Conservation (phyloP, 2,329 filamentous ascomycete genomes). For the Onygena corvina region DNA sequence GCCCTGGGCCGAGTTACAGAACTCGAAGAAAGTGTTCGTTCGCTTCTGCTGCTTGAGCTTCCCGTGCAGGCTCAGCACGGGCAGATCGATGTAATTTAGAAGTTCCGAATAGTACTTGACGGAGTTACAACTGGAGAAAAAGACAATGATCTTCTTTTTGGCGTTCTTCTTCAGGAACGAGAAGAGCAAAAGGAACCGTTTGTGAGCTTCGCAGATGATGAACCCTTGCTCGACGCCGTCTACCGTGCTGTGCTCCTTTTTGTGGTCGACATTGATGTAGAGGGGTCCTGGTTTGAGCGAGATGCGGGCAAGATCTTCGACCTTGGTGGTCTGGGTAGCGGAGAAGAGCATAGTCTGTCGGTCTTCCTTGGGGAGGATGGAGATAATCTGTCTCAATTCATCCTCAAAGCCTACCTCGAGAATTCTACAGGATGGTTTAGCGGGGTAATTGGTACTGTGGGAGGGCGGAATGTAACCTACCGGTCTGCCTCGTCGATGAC, state of each 20-base stretch:
- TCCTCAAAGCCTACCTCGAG: conserved; percentile 97
- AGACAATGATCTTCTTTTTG: conserved; percentile 96
- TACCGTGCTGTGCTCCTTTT: conserved; percentile 81
- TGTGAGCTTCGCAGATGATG: conserved; percentile 83
- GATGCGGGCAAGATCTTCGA: conserved; percentile 90
- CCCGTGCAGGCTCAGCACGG: conserved; percentile 73
- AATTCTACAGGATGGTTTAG: conserved; percentile 38
- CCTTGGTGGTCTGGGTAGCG: conserved; percentile 95
- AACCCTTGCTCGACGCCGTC: conserved; percentile 93
- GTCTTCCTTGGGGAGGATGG: conserved; percentile 76
- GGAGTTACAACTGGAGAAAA: conserved; percentile 83
- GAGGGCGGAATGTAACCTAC: not conserved
- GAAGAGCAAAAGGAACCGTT: conserved; percentile 85
- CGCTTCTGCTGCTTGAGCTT: conserved; percentile 98
- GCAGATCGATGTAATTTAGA: conserved; percentile 93
- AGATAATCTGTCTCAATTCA: conserved; percentile 93
- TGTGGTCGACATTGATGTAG: conserved; percentile 92
- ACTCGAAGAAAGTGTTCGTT: conserved; percentile 98
- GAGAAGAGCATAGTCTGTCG: conserved; percentile 98
- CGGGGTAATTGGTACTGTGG: not conserved
- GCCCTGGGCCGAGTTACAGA: conserved; percentile 71
- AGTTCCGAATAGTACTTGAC: conserved; percentile 95
- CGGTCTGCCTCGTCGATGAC: conserved; percentile 96
- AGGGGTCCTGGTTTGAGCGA: conserved; percentile 81
- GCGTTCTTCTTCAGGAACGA: conserved; percentile 84